Evolutionary conservation across 331 rosid genomes (phyloP).

Genomic region (Acacia pycnantha): DNA sequence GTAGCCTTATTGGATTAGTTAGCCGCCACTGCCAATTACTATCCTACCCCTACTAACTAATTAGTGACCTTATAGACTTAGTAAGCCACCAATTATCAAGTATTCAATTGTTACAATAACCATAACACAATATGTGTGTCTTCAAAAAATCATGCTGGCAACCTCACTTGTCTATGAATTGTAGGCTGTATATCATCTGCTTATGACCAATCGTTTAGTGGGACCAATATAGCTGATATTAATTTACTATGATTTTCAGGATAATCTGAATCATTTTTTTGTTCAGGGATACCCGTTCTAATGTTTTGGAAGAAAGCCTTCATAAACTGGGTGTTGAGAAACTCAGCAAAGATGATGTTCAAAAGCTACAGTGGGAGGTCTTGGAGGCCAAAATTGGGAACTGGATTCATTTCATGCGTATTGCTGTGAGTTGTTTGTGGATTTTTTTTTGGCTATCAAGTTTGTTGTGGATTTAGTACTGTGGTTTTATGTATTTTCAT

Average conservation of each 20-base stretch:
- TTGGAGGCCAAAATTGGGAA: constrained; percentile 99
- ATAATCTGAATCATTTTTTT: constrained; percentile 20
- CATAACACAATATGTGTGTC: background rate
- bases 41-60: no score
- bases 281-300: constrained; percentile 81
- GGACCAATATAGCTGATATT: background rate
- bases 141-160: background rate
- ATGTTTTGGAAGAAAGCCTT: constrained; percentile 92
- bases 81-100: no score
- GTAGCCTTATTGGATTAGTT: no score
- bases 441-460: background rate
- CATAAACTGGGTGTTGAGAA: constrained; percentile 94
- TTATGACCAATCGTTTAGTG: background rate
- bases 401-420: constrained; percentile 99
- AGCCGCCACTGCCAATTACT: no score
- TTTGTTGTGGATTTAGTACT: constrained; percentile 16
- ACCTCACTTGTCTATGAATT: background rate
- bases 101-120: no score
- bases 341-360: constrained; percentile 97
- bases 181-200: background rate
- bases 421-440: constrained; percentile 67
- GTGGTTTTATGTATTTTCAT: background rate
- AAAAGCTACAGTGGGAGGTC: constrained; percentile 96
- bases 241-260: constrained; percentile 3
- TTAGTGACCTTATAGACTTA: no score